A percentile compares a stretch with the other conserved stretches of the same genome.
Conservation (phyloP, 345 rosid genomes). For the Punica granatum region DNA sequence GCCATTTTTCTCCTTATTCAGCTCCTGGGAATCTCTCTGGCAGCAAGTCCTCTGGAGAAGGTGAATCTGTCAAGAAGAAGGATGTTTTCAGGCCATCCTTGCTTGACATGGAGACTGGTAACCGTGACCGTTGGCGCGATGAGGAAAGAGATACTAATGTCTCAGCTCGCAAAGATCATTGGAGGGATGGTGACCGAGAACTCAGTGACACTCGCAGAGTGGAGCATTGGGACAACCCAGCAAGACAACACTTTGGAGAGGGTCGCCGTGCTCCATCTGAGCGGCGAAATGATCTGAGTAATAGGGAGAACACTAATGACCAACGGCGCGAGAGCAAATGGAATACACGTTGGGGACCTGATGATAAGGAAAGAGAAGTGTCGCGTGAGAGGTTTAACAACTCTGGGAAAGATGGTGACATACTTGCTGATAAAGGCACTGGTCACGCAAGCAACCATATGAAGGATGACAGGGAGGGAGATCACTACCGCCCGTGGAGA, state of each 20-base stretch:
- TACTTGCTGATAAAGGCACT: slow-evolving; percentile 46
- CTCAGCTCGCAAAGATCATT: slow-evolving; percentile 54
- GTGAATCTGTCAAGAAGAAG: slow-evolving; percentile 59
- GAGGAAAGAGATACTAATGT: slow-evolving; percentile 88
- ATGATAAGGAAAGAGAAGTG: slow-evolving; percentile 51
- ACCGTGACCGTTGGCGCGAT: slow-evolving; percentile 89
- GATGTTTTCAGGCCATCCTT: slow-evolving; percentile 81
- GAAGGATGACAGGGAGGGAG: slow-evolving; percentile 63
- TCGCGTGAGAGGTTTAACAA: slow-evolving; percentile 52
- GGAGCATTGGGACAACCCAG: slow-evolving; percentile 83
- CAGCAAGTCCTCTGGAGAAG: slow-evolving; percentile 44
- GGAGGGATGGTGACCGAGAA: slow-evolving; percentile 86
- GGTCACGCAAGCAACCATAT: slow-evolving; percentile 41
- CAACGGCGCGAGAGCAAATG: slow-evolving; percentile 96
- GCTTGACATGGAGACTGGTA: slow-evolving; percentile 66
- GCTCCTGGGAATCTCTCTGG: slow-evolving; percentile 31
- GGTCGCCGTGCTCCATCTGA: slow-evolving; percentile 65
- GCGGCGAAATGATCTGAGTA: slow-evolving; percentile 71
- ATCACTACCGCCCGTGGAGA: slow-evolving; percentile 77
- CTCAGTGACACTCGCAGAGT: slow-evolving; percentile 50
- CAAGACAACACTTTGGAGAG: slow-evolving; percentile 61
- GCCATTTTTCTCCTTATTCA: slow-evolving; percentile 29
- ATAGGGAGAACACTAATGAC: slow-evolving; percentile 61
- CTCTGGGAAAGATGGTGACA: slow-evolving; percentile 60
- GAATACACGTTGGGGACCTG: slow-evolving; percentile 98